Conservation (phyloP, 2,329 filamentous ascomycete species). For the Coniella vitis region DNA sequence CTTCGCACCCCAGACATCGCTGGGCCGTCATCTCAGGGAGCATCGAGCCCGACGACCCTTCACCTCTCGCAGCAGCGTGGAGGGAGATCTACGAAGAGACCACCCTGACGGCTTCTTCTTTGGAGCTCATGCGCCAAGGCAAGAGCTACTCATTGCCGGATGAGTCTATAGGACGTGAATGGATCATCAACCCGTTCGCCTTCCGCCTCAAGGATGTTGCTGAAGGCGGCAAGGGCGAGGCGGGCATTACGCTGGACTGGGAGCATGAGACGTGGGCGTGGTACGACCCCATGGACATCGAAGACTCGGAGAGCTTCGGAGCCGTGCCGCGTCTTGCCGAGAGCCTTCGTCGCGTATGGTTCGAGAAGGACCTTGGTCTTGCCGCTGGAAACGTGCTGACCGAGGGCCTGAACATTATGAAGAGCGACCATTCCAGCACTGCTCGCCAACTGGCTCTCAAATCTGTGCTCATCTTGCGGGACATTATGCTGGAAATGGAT, state of each 20-base stretch:
- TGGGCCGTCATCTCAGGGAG: conserved; percentile 57
- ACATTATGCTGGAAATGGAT: conserved; percentile 34
- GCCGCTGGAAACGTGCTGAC: conserved; percentile 39
- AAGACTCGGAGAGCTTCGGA: conserved; percentile 37
- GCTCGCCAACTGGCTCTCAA: conserved; percentile 50
- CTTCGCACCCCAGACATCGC: conserved; percentile 35
- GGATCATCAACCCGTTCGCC: conserved; percentile 58
- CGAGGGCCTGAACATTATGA: conserved; percentile 41
- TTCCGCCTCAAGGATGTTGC: conserved; percentile 40
- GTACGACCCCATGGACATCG: conserved; percentile 45
- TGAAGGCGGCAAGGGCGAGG: conserved; percentile 32
- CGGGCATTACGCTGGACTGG: conserved; percentile 50
- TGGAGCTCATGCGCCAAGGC: conserved; percentile 48
- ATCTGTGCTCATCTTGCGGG: conserved; percentile 42
- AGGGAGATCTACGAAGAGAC: conserved; percentile 60
- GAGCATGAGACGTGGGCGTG: conserved; percentile 55
- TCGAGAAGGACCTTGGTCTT: conserved; percentile 43
- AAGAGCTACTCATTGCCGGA: conserved; percentile 54
- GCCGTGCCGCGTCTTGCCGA: conserved; percentile 52
- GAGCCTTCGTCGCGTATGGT: conserved; percentile 53
- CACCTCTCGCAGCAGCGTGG: conserved; percentile 50
- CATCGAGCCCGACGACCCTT: conserved; percentile 46
- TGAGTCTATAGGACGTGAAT: conserved; percentile 44
- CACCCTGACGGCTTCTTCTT: conserved; percentile 36
- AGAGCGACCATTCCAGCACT: conserved; percentile 51